Evolutionary conservation across 2,329 filamentous ascomycete genomes (phyloP).

Genomic region (Seiridium cupressi): DNA sequence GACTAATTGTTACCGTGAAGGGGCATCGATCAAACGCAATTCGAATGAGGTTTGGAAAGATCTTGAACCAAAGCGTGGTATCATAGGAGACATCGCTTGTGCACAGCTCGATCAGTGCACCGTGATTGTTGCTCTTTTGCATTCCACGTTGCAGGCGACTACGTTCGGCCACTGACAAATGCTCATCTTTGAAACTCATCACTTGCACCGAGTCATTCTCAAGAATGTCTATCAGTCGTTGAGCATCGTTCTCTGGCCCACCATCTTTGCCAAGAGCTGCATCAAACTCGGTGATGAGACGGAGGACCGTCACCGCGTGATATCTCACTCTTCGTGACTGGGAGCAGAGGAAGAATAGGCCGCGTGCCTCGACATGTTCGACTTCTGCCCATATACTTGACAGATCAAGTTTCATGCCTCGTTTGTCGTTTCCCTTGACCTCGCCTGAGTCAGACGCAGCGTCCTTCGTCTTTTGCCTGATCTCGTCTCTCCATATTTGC

Average conservation of each 20-base stretch:
- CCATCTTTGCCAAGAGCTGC: conserved; percentile 73
- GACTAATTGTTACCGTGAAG: conserved; percentile 84
- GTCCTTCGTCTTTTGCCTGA: conserved; percentile 80
- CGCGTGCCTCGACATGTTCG: conserved; percentile 94
- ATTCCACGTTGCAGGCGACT: conserved; percentile 90
- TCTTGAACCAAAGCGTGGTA: conserved; percentile 93
- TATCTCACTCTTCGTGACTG: conserved; percentile 86
- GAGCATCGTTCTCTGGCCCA: conserved; percentile 58
- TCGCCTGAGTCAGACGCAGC: conserved; percentile 65
- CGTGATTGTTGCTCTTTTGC: conserved; percentile 78
- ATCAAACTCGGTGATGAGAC: conserved; percentile 92
- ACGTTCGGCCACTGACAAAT: conserved; percentile 85
- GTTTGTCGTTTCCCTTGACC: conserved; percentile 61
- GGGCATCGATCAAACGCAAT: conserved; percentile 89
- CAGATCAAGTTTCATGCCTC: conserved; percentile 77
- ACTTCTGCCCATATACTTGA: conserved; percentile 90
- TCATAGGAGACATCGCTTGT: conserved; percentile 95
- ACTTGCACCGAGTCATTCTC: conserved; percentile 86
- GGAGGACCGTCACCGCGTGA: conserved; percentile 88
- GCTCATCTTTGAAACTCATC: conserved; percentile 89
- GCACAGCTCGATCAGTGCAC: conserved; percentile 88
- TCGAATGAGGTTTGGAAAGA: conserved; percentile 92
- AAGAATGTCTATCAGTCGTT: conserved; percentile 84
- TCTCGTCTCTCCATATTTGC: conserved; percentile 97
- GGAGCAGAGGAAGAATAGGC: conserved; percentile 94